Evolutionary conservation across 352 stramenopile genomes (phyloP), one percentile per base, ranked within the genome.

Genomic region (Halophytophthora polymorphica): DNA sequence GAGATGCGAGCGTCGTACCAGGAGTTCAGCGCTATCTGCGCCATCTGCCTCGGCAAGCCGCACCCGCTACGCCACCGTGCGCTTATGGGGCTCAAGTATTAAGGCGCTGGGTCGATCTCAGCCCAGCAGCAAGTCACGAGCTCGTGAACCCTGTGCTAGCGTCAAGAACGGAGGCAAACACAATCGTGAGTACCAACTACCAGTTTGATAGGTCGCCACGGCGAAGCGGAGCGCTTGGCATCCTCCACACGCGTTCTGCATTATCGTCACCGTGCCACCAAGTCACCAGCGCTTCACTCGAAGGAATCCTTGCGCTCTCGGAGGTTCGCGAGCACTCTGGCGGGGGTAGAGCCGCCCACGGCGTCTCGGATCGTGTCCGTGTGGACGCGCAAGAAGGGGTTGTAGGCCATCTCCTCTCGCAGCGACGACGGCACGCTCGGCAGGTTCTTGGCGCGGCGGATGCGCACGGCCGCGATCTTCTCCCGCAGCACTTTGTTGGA

Each of bases 341-440:
- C 58, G 10, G 84, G 79, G 58, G 91, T 80, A 33, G 75, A 80
- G 25, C 79, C 81, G 6, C 84, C 84, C 1, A 90, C 84, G 19
- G 84, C 81, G 48, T 85, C 90, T 45, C 78, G 78, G 47, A 94
- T 94, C 10, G 79, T 77, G 39, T 91, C 79, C 44, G 87, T 78
- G 62, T 94, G 84, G 35, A 94, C 81, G 21, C 84, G 78, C 40
- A 94, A 50, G 68, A 94, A 94, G 14, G 84, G 84, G 28, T 94
- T 94, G 63, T 91, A 94, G 25, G 80, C 66, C 81, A 94, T 94
- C 58, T 94, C 84, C 59, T 94, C 84, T 25, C 75, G 73, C 43
- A 94, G 62, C 18, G 89, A 93, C 35, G 77, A 97, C 7, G 95
- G 95, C 6, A 98, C 81, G 15, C 88, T 98, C 6, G 95, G 91